Percentiles rank a stretch among this genome's conserved stretches.
These are phyloP conservation scores for Stevia rebaudiana DNA, from an alignment of 140 eudicot genomes.

Conservation along the genomic window DNA sequence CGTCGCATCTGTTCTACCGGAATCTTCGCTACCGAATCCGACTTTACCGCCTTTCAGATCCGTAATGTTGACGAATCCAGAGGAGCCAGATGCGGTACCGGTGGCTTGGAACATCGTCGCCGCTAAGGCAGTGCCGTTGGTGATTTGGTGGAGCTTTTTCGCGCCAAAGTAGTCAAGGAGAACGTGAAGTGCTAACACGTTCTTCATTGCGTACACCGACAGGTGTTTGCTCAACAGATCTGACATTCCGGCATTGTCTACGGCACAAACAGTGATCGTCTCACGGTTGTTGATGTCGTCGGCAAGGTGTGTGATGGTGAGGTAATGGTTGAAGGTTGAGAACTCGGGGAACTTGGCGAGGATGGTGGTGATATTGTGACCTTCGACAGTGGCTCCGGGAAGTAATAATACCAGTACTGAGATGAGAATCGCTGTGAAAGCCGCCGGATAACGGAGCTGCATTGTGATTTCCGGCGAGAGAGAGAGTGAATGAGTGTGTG, in stretches of 20 bases:
- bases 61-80: conserved; percentile 85
- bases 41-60: conserved; percentile 87
- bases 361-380: conserved; percentile 75
- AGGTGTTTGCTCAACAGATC: conserved; percentile 58
- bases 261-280: conserved; percentile 83
- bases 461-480: conserved; percentile 21
- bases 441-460: conserved; percentile 40
- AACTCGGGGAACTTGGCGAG: conserved; percentile 60
- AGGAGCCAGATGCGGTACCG: conserved; percentile 71
- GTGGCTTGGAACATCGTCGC: conserved; percentile 95
- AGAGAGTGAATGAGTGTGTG: conserved; percentile 2
- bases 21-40: conserved; percentile 58
- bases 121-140: conserved; percentile 70
- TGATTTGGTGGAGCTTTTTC: conserved; percentile 81
- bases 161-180: conserved; percentile 78
- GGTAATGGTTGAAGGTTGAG: conserved; percentile 85
- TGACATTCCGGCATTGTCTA: conserved; percentile 71
- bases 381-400: conserved; percentile 24
- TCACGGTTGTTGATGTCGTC: conserved; percentile 68
- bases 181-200: conserved; percentile 68
- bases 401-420: conserved; percentile 21
- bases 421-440: conserved; percentile 33
- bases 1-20: conserved; percentile 31
- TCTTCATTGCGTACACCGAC: conserved; percentile 54
- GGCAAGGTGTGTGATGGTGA: conserved; percentile 75